A percentile compares a stretch with the other conserved stretches of the same genome.
Evolutionary conservation across 2,329 filamentous ascomycete genomes (phyloP).

Genomic region (Epichloe gansuensis): DNA sequence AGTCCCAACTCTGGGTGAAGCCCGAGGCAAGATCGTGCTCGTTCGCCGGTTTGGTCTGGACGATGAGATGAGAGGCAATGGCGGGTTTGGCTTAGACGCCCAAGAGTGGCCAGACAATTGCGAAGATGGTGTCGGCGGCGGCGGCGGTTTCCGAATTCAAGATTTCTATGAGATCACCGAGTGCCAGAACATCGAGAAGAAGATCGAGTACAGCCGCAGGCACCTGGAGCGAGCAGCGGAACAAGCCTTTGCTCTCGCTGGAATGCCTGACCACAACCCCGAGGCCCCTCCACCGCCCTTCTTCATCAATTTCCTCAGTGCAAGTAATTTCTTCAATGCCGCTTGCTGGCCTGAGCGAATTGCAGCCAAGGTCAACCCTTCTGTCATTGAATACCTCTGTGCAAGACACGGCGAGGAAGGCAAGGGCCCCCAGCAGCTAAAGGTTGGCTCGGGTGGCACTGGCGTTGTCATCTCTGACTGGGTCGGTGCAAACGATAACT

Average conservation of each 20-base stretch:
- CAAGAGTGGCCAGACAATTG: constrained; percentile 79
- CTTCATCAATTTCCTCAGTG: constrained; percentile 82
- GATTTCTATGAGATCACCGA: constrained; percentile 87
- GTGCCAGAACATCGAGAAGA: constrained; percentile 62
- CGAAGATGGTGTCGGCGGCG: constrained; percentile 54
- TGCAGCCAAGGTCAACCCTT: constrained; percentile 75
- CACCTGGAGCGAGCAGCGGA: constrained; percentile 64
- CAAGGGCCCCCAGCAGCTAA: constrained; percentile 35
- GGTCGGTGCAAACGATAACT: constrained; percentile 77
- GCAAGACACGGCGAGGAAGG: constrained; percentile 39
- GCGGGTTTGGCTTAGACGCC: constrained; percentile 47
- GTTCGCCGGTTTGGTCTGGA: constrained; percentile 66
- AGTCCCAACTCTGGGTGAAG: constrained; percentile 67
- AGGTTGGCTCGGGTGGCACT: constrained; percentile 59
- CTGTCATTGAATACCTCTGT: constrained; percentile 51
- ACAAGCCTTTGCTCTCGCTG: constrained; percentile 32
- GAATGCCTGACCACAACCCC: constrained; percentile 15
- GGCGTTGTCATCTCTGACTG: constrained; percentile 89
- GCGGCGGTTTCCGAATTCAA: constrained; percentile 71
- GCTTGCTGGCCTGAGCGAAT: constrained; percentile 90
- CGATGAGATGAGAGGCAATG: constrained; percentile 32
- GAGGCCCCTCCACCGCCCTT: constrained; percentile 41
- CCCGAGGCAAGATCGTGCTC: constrained; percentile 70
- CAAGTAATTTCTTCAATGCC: constrained; percentile 86
- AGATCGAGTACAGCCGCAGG: constrained; percentile 59